These are phyloP conservation scores for Pulveroboletus sp. DNA, from an alignment of 768 basidiomycete species.

Conservation along the genomic window DNA sequence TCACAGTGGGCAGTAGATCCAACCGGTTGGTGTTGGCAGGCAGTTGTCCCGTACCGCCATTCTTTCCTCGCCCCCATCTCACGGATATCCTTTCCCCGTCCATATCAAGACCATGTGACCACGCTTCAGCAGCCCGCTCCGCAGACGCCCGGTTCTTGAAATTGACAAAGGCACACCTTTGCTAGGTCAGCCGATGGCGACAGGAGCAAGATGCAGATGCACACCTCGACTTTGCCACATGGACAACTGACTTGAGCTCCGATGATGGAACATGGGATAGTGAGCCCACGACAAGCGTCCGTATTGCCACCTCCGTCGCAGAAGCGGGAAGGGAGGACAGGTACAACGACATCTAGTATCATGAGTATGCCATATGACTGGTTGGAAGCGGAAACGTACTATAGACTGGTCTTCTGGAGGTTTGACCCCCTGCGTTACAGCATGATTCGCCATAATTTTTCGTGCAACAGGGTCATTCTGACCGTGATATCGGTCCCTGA, in stretches of 20 bases:
- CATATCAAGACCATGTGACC: slow-evolving; percentile 88
- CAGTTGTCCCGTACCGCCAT: slow-evolving; percentile 33
- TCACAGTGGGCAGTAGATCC: slow-evolving; percentile 4
- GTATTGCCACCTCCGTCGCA: slow-evolving; percentile 69
- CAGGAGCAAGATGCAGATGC: slow-evolving; percentile 6
- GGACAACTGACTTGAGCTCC: slow-evolving; percentile 77
- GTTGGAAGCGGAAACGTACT: slow-evolving; percentile 44
- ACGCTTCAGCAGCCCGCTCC: slow-evolving; percentile 82
- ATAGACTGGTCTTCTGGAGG: slow-evolving; percentile 86
- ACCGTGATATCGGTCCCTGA: slow-evolving; percentile 93
- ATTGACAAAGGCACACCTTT: slow-evolving; percentile 92
- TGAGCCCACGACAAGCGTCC: slow-evolving; percentile 64
- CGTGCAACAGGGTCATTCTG: slow-evolving; percentile 89
- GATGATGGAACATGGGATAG: slow-evolving; percentile 58
- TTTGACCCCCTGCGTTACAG: slow-evolving; percentile 75
- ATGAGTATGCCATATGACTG: slow-evolving; percentile 1
- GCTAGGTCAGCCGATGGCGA: not conserved
- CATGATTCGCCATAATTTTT: slow-evolving; percentile 80
- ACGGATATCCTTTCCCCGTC: slow-evolving; percentile 68
- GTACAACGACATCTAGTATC: slow-evolving; percentile 74
- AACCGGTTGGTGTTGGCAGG: slow-evolving; percentile 8
- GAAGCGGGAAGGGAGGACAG: slow-evolving; percentile 67
- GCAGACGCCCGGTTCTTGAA: slow-evolving; percentile 81
- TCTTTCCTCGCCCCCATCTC: slow-evolving; percentile 85
- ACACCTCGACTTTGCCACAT: slow-evolving; percentile 76